phyloP scores from a whole-genome alignment of 345 rosid species.

The Salix purpurea region DNA sequence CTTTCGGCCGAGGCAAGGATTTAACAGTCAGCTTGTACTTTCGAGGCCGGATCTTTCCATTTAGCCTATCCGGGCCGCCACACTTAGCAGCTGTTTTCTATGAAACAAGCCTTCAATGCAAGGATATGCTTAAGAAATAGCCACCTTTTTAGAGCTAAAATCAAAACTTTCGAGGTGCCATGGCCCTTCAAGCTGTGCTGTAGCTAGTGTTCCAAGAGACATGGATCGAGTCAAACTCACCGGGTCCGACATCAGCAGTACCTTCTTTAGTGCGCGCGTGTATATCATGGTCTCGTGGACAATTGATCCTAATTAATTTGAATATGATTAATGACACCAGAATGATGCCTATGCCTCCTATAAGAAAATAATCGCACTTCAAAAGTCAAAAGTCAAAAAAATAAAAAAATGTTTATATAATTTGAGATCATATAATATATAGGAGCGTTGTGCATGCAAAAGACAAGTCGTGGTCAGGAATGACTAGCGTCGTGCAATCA shows the following conservation, averaged over 20 bases:
- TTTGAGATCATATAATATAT: neutral
- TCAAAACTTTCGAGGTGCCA: no score
- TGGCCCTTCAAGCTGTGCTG: no score
- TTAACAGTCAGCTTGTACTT: neutral
- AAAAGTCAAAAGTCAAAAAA: neutral
- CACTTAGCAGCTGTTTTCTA: no score
- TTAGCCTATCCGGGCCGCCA: neutral
- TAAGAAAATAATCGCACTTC: neutral
- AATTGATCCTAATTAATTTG: neutral
- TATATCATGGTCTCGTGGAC: neutral
- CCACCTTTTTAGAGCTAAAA: no score
- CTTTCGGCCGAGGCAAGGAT: neutral
- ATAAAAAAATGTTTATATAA: neutral
- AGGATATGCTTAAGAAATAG: no score
- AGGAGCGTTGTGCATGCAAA: neutral
- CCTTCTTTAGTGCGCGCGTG: no score
- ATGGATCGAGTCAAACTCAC: no score
- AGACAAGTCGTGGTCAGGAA: neutral
- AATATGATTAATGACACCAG: neutral
- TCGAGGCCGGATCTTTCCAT: neutral
- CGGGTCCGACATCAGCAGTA: no score
- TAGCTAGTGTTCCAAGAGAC: no score
- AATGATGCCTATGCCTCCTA: neutral
- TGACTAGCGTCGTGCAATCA: no score
- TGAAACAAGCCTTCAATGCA: no score